phyloP scores from a whole-genome alignment of 345 rosid species.

The Eucalyptus sp. region DNA sequence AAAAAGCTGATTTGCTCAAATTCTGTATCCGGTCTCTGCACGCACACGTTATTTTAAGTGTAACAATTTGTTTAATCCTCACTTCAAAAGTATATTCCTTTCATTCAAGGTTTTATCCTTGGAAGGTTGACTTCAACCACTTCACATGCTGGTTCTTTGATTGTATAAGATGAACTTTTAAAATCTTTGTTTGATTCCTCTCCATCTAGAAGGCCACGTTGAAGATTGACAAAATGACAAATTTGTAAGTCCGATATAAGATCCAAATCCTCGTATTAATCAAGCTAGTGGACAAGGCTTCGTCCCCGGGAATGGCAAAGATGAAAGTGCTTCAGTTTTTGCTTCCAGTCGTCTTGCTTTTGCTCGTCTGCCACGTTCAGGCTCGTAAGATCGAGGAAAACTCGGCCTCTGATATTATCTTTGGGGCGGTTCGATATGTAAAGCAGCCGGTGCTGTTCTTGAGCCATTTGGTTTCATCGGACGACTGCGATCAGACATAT shows the following conservation, averaged over 20 bases:
- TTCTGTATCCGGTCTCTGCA: background rate
- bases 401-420: background rate
- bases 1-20: background rate
- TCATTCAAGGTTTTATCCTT: background rate
- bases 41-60: background rate
- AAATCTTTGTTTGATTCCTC: background rate
- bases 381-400: background rate
- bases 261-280: background rate
- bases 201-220: background rate
- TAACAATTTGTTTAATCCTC: background rate
- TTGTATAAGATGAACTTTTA: background rate
- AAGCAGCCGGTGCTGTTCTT: background rate
- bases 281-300: background rate
- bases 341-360: background rate
- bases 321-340: background rate
- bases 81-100: background rate
- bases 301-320: background rate
- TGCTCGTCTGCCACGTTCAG: background rate
- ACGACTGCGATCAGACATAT: constrained; percentile 24
- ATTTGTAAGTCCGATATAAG: background rate
- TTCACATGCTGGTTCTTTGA: background rate
- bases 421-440: background rate
- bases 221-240: background rate
- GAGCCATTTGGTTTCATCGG: background rate
- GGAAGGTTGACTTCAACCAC: background rate